phyloP scores from a whole-genome alignment of 2,329 filamentous ascomycete species.

The Fusarium solani-melongenae region DNA sequence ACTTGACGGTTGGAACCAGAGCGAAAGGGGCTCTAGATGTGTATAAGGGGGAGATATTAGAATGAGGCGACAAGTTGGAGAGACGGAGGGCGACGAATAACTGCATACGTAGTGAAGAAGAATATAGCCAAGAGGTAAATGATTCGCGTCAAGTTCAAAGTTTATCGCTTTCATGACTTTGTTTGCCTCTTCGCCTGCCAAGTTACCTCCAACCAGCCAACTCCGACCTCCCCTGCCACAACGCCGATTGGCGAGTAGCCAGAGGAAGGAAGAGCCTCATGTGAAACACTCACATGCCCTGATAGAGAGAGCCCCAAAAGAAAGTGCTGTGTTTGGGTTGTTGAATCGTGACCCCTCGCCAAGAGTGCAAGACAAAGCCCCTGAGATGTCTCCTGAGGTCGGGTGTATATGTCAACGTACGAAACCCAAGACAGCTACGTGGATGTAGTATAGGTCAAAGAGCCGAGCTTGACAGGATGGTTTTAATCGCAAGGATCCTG shows the following conservation, averaged over 20 bases:
- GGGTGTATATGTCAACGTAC: background rate
- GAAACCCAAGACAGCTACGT: background rate
- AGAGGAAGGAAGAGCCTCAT: background rate
- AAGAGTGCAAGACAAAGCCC: background rate
- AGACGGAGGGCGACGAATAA: background rate
- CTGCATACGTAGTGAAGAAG: too few species aligned
- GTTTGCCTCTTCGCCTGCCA: background rate
- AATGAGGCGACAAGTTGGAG: background rate
- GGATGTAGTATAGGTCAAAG: background rate
- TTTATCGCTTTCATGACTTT: background rate
- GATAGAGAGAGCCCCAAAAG: background rate
- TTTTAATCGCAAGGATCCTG: background rate
- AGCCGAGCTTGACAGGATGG: background rate
- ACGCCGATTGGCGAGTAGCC: background rate
- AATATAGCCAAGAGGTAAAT: too few species aligned
- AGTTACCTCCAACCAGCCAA: background rate
- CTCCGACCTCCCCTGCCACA: background rate
- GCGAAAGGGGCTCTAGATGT: too few species aligned
- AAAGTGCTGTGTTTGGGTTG: background rate
- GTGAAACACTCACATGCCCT: background rate
- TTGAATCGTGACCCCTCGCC: background rate
- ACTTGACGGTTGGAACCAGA: background rate
- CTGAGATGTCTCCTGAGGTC: background rate
- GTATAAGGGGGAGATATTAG: background rate
- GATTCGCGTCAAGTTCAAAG: too few species aligned